Conservation (phyloP, 148 eudicot genomes). For the Camellia granthamiana region DNA sequence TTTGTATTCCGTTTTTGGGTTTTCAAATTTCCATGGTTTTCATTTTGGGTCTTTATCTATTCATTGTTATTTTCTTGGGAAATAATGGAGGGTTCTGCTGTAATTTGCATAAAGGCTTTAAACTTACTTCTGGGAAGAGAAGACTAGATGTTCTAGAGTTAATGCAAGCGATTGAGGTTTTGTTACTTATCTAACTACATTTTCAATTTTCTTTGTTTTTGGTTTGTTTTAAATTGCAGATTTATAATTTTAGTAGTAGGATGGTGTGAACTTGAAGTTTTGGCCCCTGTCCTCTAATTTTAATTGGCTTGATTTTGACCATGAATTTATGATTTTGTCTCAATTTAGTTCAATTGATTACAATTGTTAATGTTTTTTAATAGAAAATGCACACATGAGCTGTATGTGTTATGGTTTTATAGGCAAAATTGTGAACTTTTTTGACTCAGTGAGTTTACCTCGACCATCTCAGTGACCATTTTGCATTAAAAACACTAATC, state of each 20-base stretch:
- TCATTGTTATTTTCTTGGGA: not conserved
- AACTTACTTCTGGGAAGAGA: not conserved
- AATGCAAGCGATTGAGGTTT: not conserved
- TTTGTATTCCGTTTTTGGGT: not conserved
- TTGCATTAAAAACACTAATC: too few species aligned
- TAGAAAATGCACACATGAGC: too few species aligned
- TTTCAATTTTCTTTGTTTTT: not conserved
- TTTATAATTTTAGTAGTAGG: not conserved
- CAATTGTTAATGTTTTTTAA: too few species aligned
- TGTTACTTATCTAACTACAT: not conserved
- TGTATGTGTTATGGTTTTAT: too few species aligned
- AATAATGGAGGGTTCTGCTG: not conserved
- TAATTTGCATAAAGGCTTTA: not conserved
- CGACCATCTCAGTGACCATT: too few species aligned
- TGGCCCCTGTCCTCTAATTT: too few species aligned
- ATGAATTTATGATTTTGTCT: too few species aligned
- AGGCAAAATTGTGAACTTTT: too few species aligned
- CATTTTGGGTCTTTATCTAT: not conserved
- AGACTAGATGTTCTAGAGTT: not conserved
- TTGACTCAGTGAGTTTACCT: too few species aligned
- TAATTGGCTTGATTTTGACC: too few species aligned
- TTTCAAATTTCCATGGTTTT: conserved; percentile 1
- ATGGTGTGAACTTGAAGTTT: not conserved
- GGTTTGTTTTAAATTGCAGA: not conserved
- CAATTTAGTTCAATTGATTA: too few species aligned